Percentiles rank a stretch among this genome's conserved stretches.
Conservation (phyloP, 331 rosid species). For the Quercus tomentella region DNA sequence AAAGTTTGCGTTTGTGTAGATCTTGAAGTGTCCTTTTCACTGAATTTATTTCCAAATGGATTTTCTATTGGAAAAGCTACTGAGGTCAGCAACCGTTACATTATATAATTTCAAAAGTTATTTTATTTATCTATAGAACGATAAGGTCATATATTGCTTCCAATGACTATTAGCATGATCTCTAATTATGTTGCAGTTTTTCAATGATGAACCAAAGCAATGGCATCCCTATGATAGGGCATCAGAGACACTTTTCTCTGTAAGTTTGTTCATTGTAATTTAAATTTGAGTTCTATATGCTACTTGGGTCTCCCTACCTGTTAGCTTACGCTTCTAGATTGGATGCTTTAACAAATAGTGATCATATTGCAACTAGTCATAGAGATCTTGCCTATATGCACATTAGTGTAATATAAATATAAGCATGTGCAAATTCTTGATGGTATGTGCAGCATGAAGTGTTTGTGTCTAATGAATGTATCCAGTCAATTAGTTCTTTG, state of each 20-base stretch:
- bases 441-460: background rate
- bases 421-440: background rate
- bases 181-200: slow-evolving; percentile 14
- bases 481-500: background rate
- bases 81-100: slow-evolving; percentile 25
- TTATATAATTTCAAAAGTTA: background rate
- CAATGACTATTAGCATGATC: background rate
- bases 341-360: background rate
- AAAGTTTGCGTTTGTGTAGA: slow-evolving; percentile 24
- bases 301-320: background rate
- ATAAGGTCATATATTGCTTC: background rate
- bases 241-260: slow-evolving; percentile 32
- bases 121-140: background rate
- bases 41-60: slow-evolving; percentile 34
- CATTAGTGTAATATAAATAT: background rate
- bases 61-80: slow-evolving; percentile 30
- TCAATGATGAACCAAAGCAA: slow-evolving; percentile 19
- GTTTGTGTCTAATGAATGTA: background rate
- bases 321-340: background rate
- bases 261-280: slow-evolving; percentile 14
- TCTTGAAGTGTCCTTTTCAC: slow-evolving; percentile 35
- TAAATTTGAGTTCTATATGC: background rate
- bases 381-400: background rate
- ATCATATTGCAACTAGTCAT: background rate
- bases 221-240: slow-evolving; percentile 33